These are phyloP conservation scores for Lodderomyces orthopsilosis DNA, from an alignment of 1,139 yeast genomes.

Conservation along the genomic window DNA sequence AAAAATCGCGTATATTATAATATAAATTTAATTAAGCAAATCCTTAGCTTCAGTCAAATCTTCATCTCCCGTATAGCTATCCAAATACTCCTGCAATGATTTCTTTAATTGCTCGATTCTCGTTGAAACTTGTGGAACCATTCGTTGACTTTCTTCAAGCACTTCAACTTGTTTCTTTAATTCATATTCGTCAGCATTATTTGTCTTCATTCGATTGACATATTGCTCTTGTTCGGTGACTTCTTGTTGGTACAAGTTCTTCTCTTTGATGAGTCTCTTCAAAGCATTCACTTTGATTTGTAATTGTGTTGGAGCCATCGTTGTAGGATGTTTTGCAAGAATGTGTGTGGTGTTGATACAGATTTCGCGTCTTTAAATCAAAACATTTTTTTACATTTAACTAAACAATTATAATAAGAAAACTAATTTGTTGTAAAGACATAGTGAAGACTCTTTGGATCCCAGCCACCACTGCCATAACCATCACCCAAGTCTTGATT, in stretches of 20 bases:
- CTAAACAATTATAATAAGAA: neutral
- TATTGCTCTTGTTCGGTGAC: constrained; percentile 56
- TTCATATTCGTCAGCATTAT: constrained; percentile 63
- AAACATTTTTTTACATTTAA: neutral
- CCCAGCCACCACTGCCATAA: constrained; percentile 26
- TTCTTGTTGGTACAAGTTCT: constrained; percentile 61
- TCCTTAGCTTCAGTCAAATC: constrained; percentile 42
- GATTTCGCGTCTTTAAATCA: neutral
- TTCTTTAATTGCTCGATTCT: constrained; percentile 51
- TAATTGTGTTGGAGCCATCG: constrained; percentile 73
- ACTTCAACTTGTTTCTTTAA: constrained; percentile 65
- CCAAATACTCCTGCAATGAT: constrained; percentile 35
- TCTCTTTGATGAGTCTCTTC: constrained; percentile 71
- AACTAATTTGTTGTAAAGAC: constrained; percentile 11
- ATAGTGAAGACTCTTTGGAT: constrained; percentile 15
- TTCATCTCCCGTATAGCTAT: constrained; percentile 46
- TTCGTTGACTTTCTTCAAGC: constrained; percentile 63
- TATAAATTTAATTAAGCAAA: constrained; percentile 11
- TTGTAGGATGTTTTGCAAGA: constrained; percentile 2
- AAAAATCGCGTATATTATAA: neutral
- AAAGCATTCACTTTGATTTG: constrained; percentile 78
- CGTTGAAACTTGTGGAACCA: constrained; percentile 59
- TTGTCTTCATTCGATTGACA: constrained; percentile 41
- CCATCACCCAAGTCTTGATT: constrained; percentile 23
- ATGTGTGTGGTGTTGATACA: neutral